These are phyloP conservation scores for Bacidia gigantensis DNA, from an alignment of 495 filamentous ascomycete genomes.

Conservation along the genomic window DNA sequence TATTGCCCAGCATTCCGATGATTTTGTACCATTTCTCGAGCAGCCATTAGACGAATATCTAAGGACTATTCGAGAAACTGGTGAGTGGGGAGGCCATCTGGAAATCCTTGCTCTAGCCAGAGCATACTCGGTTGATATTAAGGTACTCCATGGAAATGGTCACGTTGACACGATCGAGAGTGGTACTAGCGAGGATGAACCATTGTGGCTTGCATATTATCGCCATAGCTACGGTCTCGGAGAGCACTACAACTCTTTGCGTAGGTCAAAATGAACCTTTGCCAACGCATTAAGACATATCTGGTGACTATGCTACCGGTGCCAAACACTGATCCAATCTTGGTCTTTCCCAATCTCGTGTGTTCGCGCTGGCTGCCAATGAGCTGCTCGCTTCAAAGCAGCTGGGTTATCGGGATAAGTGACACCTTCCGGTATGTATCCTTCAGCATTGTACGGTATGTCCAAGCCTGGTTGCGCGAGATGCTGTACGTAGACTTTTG, in stretches of 20 bases:
- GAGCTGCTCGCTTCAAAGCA: slow-evolving; percentile 44
- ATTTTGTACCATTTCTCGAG: slow-evolving; percentile 64
- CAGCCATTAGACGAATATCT: slow-evolving; percentile 65
- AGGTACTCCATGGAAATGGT: slow-evolving; percentile 73
- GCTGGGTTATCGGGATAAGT: slow-evolving; percentile 26
- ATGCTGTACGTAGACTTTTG: slow-evolving; percentile 51
- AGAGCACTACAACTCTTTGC: slow-evolving; percentile 91
- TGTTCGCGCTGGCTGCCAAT: slow-evolving; percentile 54
- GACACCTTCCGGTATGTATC: slow-evolving; percentile 34
- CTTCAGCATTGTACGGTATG: slow-evolving; percentile 46
- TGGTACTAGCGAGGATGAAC: slow-evolving; percentile 25
- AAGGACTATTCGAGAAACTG: slow-evolving; percentile 66
- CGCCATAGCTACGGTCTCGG: slow-evolving; percentile 81
- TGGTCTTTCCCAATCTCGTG: slow-evolving; percentile 50
- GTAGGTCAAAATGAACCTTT: neutral
- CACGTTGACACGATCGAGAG: slow-evolving; percentile 59
- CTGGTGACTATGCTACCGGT: slow-evolving; percentile 12
- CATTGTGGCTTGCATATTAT: slow-evolving; percentile 91
- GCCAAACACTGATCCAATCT: slow-evolving; percentile 44
- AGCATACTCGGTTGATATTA: slow-evolving; percentile 68
- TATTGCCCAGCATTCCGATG: slow-evolving; percentile 42
- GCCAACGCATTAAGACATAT: neutral
- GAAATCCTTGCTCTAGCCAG: slow-evolving; percentile 77
- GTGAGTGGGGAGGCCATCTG: slow-evolving; percentile 92
- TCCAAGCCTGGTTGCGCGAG: slow-evolving; percentile 50